Percentiles rank a stretch among this genome's conserved stretches.
Evolutionary conservation across 257 asterid genomes (phyloP).

Genomic region (Rhazya stricta): DNA sequence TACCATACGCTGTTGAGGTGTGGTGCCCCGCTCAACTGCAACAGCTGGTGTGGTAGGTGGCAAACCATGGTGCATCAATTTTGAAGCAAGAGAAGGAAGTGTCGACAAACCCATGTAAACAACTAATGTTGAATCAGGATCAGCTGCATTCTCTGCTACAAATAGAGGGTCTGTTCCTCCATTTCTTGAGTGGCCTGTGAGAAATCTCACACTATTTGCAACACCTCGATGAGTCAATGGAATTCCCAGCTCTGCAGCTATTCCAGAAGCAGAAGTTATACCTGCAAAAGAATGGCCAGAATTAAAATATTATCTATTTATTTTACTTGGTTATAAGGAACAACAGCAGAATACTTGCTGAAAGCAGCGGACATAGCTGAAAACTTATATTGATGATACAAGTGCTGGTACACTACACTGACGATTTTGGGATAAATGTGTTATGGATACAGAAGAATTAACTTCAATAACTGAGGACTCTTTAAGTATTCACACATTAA

Average conservation of each 20-base stretch:
- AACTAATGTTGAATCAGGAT: slow-evolving; percentile 80
- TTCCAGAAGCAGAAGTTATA: slow-evolving; percentile 97
- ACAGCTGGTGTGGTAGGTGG: slow-evolving; percentile 87
- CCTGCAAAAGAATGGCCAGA: slow-evolving; percentile 42
- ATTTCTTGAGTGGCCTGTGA: slow-evolving; percentile 90
- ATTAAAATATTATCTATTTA: neutral
- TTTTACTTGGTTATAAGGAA: neutral
- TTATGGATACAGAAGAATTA: no score
- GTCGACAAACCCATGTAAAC: slow-evolving; percentile 96
- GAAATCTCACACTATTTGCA: slow-evolving; percentile 78
- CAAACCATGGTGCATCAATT: slow-evolving; percentile 66
- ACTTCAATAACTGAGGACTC: neutral
- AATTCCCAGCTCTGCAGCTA: slow-evolving; percentile 91
- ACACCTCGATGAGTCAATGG: slow-evolving; percentile 97
- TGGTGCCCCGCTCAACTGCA: slow-evolving; percentile 94
- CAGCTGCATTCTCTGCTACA: slow-evolving; percentile 89
- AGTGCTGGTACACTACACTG: neutral
- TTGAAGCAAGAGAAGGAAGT: slow-evolving; percentile 76
- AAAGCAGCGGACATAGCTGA: neutral
- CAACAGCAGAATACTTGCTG: neutral
- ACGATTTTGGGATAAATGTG: no score
- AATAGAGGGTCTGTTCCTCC: slow-evolving; percentile 91
- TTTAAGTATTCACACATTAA: neutral
- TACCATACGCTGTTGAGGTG: slow-evolving; percentile 85
- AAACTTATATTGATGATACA: neutral